Base-by-base conservation (phyloP, 257 asterid genomes). In the Nicotiana noctiflora region DNA sequence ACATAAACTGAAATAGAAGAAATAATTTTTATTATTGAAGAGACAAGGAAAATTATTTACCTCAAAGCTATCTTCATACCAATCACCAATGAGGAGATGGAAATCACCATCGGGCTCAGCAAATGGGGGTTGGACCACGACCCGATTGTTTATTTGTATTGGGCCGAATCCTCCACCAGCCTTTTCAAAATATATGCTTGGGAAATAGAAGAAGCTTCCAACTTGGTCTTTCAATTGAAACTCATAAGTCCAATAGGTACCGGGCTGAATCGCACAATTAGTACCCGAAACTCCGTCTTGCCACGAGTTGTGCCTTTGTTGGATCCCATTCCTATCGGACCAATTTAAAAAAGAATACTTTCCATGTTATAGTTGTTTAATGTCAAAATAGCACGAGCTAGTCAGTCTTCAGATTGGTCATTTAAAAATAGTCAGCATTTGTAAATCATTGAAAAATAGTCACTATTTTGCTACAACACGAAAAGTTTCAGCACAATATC, bases 61-160 rank as follows among this genome's bases (percentile, higher is more conserved):
- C 95, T 88, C 86, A 31, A 80, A 93, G 49, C 90, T 88, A 8
- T 75, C 13, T 3, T 55, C 53, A 63, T 85, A 87, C 97, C 97
- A 93, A 80, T 91, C 97, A 10, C 97, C 96, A n/a, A 93, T 83
- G 27, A 93, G 92, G 21, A 90, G 86, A 78, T 90, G 84, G 31
- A 83, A 88, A 53, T 90, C 92, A 19, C 83, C 86, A 10, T 88
- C 85, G 65, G 92, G 93, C 61, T 81, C 25, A 8, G 88, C 76
- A 5, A 87, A 90, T 0, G 93, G 92, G 14, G 85, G 82, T 1
- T 82, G 61, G 21, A 87, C 64, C 21, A 27, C 51, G 2, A 75
- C 56, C 12, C 87, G 80, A 40, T 87, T 90, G 70, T 90, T 87
- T 65, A 87, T 75, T 21, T 86, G 86, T 32, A 90, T 86, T 25